A percentile compares a stretch with the other conserved stretches of the same genome.
These are phyloP conservation scores for Glomus cerebriforme DNA, from an alignment of 192 early-diverging fungal species.

Conservation along the genomic window DNA sequence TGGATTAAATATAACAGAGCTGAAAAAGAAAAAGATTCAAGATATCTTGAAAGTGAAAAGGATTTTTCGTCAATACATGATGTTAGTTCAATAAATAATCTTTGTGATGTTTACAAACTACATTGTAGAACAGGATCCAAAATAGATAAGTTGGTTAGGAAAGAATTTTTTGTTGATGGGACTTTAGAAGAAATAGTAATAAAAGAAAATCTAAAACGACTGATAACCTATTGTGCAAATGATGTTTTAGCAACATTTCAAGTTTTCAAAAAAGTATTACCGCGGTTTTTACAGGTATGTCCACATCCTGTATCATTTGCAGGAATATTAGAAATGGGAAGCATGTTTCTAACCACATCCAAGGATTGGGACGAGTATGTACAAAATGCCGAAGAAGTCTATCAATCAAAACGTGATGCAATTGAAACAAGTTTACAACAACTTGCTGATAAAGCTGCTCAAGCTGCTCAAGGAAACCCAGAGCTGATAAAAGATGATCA, in stretches of 20 bases:
- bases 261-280: conserved; percentile 71
- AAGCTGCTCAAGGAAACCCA: conserved; percentile 37
- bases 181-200: conserved; percentile 59
- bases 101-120: conserved; percentile 77
- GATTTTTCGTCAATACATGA: conserved; percentile 60
- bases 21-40: conserved; percentile 44
- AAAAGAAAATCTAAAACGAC: conserved; percentile 58
- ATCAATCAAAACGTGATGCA: conserved; percentile 51
- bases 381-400: conserved; percentile 53
- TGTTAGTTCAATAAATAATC: conserved; percentile 70
- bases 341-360: conserved; percentile 78
- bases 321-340: conserved; percentile 88
- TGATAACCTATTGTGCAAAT: conserved; percentile 84
- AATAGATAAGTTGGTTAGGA: conserved; percentile 65
- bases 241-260: conserved; percentile 80
- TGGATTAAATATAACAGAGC: conserved; percentile 77
- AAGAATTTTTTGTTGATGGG: conserved; percentile 60
- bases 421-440: conserved; percentile 50
- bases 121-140: conserved; percentile 70
- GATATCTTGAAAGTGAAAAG: conserved; percentile 36
- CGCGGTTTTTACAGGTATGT: conserved; percentile 74
- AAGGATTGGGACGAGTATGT: conserved; percentile 82
- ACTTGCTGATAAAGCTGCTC: conserved; percentile 48
- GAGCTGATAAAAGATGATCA: conserved; percentile 56
- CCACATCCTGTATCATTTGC: conserved; percentile 95